These are phyloP conservation scores for Sporothrix humicola DNA, from an alignment of 2,329 filamentous ascomycete genomes.

Conservation along the genomic window DNA sequence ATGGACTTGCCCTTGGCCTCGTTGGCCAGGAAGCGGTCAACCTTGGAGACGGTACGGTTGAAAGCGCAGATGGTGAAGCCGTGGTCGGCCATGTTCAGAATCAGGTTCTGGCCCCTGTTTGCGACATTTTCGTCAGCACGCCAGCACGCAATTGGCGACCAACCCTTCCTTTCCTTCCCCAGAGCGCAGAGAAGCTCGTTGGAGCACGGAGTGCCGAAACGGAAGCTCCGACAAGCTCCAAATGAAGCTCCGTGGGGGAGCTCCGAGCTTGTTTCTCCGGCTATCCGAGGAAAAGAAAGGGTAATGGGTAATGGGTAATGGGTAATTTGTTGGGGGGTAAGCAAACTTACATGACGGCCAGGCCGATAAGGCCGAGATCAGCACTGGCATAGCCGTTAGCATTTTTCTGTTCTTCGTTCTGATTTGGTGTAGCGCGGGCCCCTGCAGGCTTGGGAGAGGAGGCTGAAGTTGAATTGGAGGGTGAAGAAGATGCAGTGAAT, in stretches of 20 bases:
- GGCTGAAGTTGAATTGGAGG: conserved; percentile 33
- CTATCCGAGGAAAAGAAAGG: background rate
- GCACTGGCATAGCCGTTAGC: conserved; percentile 68
- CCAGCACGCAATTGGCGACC: background rate
- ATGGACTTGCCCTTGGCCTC: conserved; percentile 96
- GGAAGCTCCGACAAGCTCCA: background rate
- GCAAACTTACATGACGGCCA: conserved; percentile 79
- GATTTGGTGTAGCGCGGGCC: conserved; percentile 28
- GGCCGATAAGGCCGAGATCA: conserved; percentile 91
- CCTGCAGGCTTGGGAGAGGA: conserved; percentile 8
- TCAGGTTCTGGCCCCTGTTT: conserved; percentile 77
- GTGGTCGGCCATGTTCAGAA: conserved; percentile 86
- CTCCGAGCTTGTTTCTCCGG: conserved; percentile 8
- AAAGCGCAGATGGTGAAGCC: conserved; percentile 97
- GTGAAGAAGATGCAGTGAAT: conserved; percentile 40
- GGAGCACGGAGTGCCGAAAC: background rate
- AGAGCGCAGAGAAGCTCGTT: background rate
- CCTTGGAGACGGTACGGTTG: conserved; percentile 99
- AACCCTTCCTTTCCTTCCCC: too few species aligned
- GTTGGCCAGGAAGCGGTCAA: conserved; percentile 90
- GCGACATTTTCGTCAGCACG: conserved; percentile 6
- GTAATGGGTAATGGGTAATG: background rate
- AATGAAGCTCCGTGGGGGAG: conserved; percentile 1
- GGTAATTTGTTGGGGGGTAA: background rate
- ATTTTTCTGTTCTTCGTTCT: conserved; percentile 47